These are phyloP conservation scores for Cladorrhinum sp. DNA, from an alignment of 2,329 filamentous ascomycete genomes.

Conservation along the genomic window DNA sequence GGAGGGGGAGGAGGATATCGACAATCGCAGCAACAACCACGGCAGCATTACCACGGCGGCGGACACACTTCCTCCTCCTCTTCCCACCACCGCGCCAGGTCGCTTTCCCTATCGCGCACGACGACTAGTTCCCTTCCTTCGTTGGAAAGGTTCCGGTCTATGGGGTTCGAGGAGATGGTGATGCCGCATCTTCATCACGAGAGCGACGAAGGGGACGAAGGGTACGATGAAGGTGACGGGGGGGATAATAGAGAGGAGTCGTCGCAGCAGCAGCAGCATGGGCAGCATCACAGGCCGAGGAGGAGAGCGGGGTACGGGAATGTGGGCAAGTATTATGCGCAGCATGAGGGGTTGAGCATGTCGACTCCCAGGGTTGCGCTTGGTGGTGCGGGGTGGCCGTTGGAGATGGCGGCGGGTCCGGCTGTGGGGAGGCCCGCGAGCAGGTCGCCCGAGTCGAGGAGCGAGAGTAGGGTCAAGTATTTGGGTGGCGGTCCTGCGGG, in stretches of 20 bases:
- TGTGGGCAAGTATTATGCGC: background rate
- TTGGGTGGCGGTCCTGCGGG: background rate
- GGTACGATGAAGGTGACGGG: background rate
- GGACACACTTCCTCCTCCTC: background rate
- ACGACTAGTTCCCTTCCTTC: background rate
- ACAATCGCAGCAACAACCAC: background rate
- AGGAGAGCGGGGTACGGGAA: background rate
- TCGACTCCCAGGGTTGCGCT: constrained; percentile 10
- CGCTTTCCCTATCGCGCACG: constrained; percentile 11
- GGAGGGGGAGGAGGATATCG: background rate
- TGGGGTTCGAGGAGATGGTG: background rate
- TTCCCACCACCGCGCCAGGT: constrained; percentile 2
- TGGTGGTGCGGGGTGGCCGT: constrained; percentile 6
- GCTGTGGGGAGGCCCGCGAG: background rate
- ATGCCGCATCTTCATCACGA: background rate
- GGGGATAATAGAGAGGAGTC: no score
- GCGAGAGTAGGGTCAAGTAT: background rate
- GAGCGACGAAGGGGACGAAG: background rate
- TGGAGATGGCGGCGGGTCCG: background rate
- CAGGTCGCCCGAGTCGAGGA: background rate
- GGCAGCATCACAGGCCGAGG: background rate
- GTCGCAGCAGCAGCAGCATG: no score
- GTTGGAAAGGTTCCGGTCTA: background rate
- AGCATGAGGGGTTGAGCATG: constrained; percentile 13
- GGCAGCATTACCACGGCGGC: background rate